phyloP scores from a whole-genome alignment of 148 eudicot species.

The Fagopyrum tataricum region DNA sequence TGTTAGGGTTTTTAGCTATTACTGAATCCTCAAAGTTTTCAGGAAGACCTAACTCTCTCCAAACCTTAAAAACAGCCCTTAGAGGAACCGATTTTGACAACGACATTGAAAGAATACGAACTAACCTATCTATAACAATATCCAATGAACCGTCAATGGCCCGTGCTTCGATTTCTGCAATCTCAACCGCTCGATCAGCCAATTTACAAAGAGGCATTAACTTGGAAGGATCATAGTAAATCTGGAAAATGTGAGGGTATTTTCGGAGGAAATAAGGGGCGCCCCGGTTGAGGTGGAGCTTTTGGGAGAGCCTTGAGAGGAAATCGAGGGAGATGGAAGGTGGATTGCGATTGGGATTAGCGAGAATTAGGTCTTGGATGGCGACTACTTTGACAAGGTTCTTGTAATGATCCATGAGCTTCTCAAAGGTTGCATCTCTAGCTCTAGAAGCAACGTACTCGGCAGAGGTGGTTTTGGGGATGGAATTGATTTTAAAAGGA shows the following conservation, averaged over 20 bases:
- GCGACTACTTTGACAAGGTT: constrained; percentile 62
- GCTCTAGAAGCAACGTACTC: constrained; percentile 60
- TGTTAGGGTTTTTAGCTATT: constrained; percentile 37
- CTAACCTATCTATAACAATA: constrained; percentile 43
- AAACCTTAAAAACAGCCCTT: constrained; percentile 76
- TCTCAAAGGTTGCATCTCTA: constrained; percentile 87
- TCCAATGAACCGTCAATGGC: constrained; percentile 35
- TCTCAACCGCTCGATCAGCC: constrained; percentile 33
- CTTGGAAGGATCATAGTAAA: constrained; percentile 39
- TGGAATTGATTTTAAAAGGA: constrained; percentile 14
- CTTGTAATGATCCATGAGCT: constrained; percentile 80
- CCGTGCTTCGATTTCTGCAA: constrained; percentile 35
- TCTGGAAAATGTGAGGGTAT: constrained; percentile 65
- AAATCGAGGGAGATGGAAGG: constrained; percentile 69
- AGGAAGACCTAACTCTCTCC: constrained; percentile 85
- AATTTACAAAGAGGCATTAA: constrained; percentile 46
- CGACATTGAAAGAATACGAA: constrained; percentile 65
- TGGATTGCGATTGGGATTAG: constrained; percentile 46
- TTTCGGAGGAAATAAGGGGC: constrained; percentile 62
- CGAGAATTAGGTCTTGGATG: constrained; percentile 77
- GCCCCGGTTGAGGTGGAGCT: constrained; percentile 76
- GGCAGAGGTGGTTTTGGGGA: constrained; percentile 48
- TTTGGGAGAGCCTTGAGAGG: constrained; percentile 69
- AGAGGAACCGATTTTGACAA: constrained; percentile 49
- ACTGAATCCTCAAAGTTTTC: constrained; percentile 91